phyloP scores from a whole-genome alignment of 768 basidiomycete species.

The Strobilomyces dryophilus region DNA sequence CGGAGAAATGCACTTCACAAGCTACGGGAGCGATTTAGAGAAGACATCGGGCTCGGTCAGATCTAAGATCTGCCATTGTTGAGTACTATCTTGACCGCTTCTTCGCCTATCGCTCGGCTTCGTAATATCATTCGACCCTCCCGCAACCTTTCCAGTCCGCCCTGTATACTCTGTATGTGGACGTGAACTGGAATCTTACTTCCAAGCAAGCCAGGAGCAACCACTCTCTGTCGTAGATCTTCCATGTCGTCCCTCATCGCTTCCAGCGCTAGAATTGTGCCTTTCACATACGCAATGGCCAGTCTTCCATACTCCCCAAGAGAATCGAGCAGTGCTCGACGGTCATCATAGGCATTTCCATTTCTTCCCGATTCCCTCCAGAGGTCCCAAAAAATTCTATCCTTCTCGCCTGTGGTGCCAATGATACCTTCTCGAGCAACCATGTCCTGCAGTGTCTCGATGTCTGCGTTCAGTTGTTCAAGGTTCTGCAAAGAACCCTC shows the following conservation, averaged over 20 bases:
- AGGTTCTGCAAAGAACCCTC: conserved; percentile 54
- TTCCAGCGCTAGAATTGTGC: conserved; percentile 56
- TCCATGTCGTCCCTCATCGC: conserved; percentile 72
- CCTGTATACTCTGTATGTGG: conserved; percentile 68
- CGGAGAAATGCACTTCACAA: too few relatives aligned
- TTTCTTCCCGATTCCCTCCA: conserved; percentile 41
- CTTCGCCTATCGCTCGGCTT: conserved; percentile 45
- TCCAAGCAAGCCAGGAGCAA: conserved; percentile 60
- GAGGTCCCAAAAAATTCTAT: conserved; percentile 51
- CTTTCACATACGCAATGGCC: conserved; percentile 61
- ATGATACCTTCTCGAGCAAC: conserved; percentile 52
- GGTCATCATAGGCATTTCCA: conserved; percentile 43
- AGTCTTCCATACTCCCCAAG: conserved; percentile 54
- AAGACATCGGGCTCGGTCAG: conserved; percentile 1
- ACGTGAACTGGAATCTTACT: conserved; percentile 62
- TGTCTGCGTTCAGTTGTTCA: conserved; percentile 57
- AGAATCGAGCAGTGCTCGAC: conserved; percentile 51
- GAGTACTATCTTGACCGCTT: conserved; percentile 24
- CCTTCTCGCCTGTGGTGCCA: conserved; percentile 39
- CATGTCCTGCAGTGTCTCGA: conserved; percentile 54
- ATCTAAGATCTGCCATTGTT: background rate
- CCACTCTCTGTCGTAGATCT: conserved; percentile 67
- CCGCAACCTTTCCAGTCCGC: conserved; percentile 52
- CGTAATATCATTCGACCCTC: conserved; percentile 51
- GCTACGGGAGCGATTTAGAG: too few relatives aligned